phyloP scores from a whole-genome alignment of 2,329 filamentous ascomycete genomes.

The Alternaria panax region DNA sequence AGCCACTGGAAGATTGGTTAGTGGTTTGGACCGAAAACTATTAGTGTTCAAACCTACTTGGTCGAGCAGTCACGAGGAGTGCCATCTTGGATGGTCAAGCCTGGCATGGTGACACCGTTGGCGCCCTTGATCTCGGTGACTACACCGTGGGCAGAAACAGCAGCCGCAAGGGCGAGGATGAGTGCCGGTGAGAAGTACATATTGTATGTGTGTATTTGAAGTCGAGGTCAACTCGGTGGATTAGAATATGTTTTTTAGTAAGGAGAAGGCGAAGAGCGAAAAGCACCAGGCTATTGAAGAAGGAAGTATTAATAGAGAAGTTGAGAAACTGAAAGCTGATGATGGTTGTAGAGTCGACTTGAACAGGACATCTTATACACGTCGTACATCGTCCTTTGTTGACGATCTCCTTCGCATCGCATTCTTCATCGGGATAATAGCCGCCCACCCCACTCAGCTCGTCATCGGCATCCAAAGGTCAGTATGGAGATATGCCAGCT shows the following conservation, averaged over 20 bases:
- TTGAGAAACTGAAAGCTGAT: conserved; percentile 27
- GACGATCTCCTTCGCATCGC: conserved; percentile 6
- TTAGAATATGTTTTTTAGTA: conserved; percentile 5
- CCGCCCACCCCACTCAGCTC: conserved; percentile 6
- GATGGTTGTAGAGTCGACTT: conserved; percentile 12
- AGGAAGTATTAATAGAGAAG: conserved; percentile 18
- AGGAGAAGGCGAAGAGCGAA: conserved; percentile 16
- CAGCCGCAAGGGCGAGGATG: conserved; percentile 41
- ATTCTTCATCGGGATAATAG: conserved; percentile 13
- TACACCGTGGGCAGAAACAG: conserved; percentile 65
- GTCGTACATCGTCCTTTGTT: background rate
- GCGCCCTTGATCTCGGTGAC: conserved; percentile 65
- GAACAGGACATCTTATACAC: conserved; percentile 29
- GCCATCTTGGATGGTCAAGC: conserved; percentile 68
- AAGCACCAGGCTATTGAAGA: conserved; percentile 33
- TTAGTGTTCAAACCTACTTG: conserved; percentile 31
- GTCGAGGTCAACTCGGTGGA: conserved; percentile 28
- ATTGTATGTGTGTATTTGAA: conserved; percentile 11
- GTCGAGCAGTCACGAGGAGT: conserved; percentile 72
- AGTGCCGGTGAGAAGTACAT: conserved; percentile 42
- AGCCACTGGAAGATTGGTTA: conserved; percentile 48
- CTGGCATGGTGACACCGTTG: conserved; percentile 69
- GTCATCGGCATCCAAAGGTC: conserved; percentile 9
- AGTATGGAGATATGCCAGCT: conserved; percentile 15
- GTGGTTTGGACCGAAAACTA: background rate